These are phyloP conservation scores for Neophaeococcomyces mojaviensis DNA, from an alignment of 2,329 filamentous ascomycete species.

Conservation along the genomic window DNA sequence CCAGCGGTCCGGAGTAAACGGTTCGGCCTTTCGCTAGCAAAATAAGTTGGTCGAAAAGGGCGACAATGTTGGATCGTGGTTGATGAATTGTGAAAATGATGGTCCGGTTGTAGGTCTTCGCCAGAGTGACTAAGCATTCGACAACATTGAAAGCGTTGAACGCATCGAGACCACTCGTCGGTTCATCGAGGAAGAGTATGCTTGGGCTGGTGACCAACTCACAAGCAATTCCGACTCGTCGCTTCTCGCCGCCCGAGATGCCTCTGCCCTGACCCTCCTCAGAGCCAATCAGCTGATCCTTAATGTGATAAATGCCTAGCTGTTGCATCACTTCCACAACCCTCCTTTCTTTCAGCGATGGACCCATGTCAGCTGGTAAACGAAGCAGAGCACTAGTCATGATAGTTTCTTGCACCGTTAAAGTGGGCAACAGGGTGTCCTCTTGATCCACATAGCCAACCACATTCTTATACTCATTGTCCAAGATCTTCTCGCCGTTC, in stretches of 20 bases:
- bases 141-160: conserved; percentile 98
- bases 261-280: conserved; percentile 91
- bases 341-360: conserved; percentile 77
- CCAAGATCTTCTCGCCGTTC: conserved; percentile 82
- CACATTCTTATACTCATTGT: conserved; percentile 80
- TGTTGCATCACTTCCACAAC: conserved; percentile 93
- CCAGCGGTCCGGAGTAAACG: conserved; percentile 89
- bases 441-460: conserved; percentile 98
- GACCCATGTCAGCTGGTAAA: conserved; percentile 86
- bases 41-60: conserved; percentile 89
- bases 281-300: conserved; percentile 89
- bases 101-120: conserved; percentile 93
- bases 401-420: conserved; percentile 97
- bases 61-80: conserved; percentile 94
- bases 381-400: conserved; percentile 85
- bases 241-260: conserved; percentile 94
- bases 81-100: conserved; percentile 99
- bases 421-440: conserved; percentile 88
- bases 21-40: conserved; percentile 80
- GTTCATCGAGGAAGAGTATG: conserved; percentile 94
- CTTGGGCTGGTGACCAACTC: conserved; percentile 96
- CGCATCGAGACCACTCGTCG: conserved; percentile 89
- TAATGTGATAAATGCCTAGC: conserved; percentile 88
- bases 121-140: conserved; percentile 87
- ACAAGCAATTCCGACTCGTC: conserved; percentile 92